Percentiles rank a stretch among this genome's conserved stretches.
phyloP scores from a whole-genome alignment of 257 asterid species.

The Solanum appendiculatum region DNA sequence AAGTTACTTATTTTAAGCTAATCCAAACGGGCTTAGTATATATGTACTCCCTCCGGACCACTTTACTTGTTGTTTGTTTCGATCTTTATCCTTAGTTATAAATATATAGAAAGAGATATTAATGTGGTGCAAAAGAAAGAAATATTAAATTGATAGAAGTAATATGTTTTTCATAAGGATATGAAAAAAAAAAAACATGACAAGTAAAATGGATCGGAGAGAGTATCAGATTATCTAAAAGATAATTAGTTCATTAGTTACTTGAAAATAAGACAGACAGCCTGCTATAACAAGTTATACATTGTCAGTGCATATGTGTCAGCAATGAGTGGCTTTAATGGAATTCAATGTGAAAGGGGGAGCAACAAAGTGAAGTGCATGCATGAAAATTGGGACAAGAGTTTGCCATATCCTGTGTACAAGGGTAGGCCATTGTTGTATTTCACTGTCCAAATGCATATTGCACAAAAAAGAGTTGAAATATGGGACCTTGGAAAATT shows the following conservation, averaged over 20 bases:
- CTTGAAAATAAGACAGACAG: background rate
- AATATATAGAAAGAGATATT: too few relatives aligned
- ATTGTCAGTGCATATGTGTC: background rate
- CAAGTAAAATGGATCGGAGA: too few relatives aligned
- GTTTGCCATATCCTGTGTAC: background rate
- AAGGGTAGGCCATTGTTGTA: background rate
- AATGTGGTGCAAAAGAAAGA: background rate
- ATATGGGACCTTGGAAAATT: conserved; percentile 3
- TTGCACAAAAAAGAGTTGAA: background rate
- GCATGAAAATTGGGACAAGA: conserved; percentile 4
- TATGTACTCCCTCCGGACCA: too few relatives aligned
- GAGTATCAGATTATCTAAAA: too few relatives aligned
- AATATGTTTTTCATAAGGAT: too few relatives aligned
- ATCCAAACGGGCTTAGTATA: too few relatives aligned
- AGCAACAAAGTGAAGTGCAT: background rate
- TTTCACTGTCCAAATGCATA: conserved; percentile 1
- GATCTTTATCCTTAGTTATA: background rate
- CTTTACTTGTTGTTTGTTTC: too few relatives aligned
- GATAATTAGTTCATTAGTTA: too few relatives aligned
- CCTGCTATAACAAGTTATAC: background rate
- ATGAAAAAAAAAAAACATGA: too few relatives aligned
- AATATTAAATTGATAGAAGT: background rate
- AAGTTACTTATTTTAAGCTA: too few relatives aligned
- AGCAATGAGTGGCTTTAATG: background rate
- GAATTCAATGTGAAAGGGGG: background rate